Base-by-base conservation (phyloP, 108 stramenopile genomes). In the Chaetoceros muelleri region DNA sequence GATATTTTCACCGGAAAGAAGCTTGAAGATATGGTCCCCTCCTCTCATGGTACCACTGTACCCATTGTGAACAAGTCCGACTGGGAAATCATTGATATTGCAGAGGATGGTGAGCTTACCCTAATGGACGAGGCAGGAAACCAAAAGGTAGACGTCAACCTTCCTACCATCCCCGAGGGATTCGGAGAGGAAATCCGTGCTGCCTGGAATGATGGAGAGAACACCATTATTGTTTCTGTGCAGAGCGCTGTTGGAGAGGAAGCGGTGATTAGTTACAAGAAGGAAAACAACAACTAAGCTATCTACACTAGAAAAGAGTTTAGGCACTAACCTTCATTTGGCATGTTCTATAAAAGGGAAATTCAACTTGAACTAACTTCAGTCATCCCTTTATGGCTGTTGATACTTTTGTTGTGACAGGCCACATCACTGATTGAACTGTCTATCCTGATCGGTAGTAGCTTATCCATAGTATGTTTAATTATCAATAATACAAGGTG, bases 1-100 rank as follows among this genome's bases (percentile, higher is more conserved):
- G 99, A 99, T 69, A 99, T 99, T 70, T 99, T 99, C 89, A 98
- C 94, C 58, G 99, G 99, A 55, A 97, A 97, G 88, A 98, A 99
- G 94, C 75, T 81, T 54, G 95, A 97, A 69, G 96, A 97, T 82
- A 95, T 99, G 90, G 89, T 97, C 53, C 98, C 98, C 51, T 95
- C 96, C 71, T 78, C 96, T 52, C 96, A 97, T 81, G 92, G 91
- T 71, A 96, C 95, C 58, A 87, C 93, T 55, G 94, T 96, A 64
- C 98, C 98, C 59, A 79, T 95, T 63, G 99, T 99, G 64, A 79
- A 68, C 78, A 85, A 88, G 64, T 62, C 76, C 56, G 94, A 98
- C 60, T 99, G 95, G 95, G 93, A 95, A 67, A 81, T 99, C 57
- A 87, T 97, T 57, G 95, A 98, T 65, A 98, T 98, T 65, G 80